Conservation (phyloP, 306 rosid genomes). For the Glycine soja region DNA sequence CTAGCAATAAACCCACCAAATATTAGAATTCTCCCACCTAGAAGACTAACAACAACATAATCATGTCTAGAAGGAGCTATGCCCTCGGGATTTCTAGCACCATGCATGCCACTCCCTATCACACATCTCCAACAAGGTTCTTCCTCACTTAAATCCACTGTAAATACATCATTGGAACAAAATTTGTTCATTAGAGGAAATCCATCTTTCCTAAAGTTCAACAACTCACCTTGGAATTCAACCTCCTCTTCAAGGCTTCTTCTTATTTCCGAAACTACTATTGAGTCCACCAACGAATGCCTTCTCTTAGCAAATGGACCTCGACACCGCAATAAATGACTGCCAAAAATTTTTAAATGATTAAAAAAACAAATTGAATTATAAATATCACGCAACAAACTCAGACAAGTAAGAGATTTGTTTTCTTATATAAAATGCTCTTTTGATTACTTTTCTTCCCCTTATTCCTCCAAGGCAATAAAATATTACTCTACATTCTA, state of each 20-base stretch:
- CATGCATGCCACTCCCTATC: slow-evolving; percentile 83
- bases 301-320: slow-evolving; percentile 98
- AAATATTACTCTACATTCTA: neutral
- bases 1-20: slow-evolving; percentile 95
- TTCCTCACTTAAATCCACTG: slow-evolving; percentile 87
- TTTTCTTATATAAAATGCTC: slow-evolving; percentile 16
- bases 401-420: slow-evolving; percentile 6
- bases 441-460: slow-evolving; percentile 33
- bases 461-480: slow-evolving; percentile 27
- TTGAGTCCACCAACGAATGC: slow-evolving; percentile 89
- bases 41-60: slow-evolving; percentile 90
- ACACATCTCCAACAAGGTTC: slow-evolving; percentile 95
- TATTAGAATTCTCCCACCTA: slow-evolving; percentile 86
- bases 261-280: slow-evolving; percentile 83
- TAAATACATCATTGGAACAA: slow-evolving; percentile 86
- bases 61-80: slow-evolving; percentile 91
- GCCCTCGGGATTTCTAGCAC: slow-evolving; percentile 92
- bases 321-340: slow-evolving; percentile 95
- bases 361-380: slow-evolving; percentile 30
- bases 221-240: slow-evolving; percentile 93
- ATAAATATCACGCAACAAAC: neutral
- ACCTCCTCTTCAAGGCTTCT: slow-evolving; percentile 85
- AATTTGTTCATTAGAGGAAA: slow-evolving; percentile 93
- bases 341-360: slow-evolving; percentile 56
- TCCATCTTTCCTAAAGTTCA: slow-evolving; percentile 98